A percentile compares a stretch with the other conserved stretches of the same genome.
Evolutionary conservation across 2,329 filamentous ascomycete species (phyloP).

Genomic region (Chalaropsis ovoidea): DNA sequence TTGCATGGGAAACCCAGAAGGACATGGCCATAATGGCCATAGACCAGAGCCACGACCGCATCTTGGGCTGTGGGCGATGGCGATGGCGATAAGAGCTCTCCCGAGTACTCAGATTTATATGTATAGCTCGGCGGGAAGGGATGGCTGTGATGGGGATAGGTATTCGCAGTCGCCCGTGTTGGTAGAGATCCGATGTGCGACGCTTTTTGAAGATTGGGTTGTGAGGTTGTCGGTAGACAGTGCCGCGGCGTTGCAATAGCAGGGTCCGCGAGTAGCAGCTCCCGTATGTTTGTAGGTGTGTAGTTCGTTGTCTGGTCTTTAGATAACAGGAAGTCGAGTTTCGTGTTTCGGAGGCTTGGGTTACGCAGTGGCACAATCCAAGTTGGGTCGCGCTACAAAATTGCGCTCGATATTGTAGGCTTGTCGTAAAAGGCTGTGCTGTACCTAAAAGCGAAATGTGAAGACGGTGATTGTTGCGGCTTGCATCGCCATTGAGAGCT

Average conservation of each 20-base stretch:
- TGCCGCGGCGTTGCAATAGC: background rate
- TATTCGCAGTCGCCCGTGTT: background rate
- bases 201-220: too few relatives aligned
- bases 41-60: conserved; percentile 25
- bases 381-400: background rate
- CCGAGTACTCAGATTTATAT: background rate
- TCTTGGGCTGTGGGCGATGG: conserved; percentile 1
- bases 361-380: background rate
- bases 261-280: background rate
- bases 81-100: background rate
- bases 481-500: background rate
- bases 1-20: conserved; percentile 43
- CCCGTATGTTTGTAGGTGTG: background rate
- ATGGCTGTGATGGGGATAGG: background rate
- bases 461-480: background rate
- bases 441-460: background rate
- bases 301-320: background rate
- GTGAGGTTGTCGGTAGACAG: too few relatives aligned
- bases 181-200: too few relatives aligned
- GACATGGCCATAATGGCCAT: conserved; percentile 40
- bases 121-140: too few relatives aligned
- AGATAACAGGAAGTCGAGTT: background rate
- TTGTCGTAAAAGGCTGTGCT: background rate
- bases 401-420: background rate
- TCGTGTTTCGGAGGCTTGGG: background rate